Evolutionary conservation across 345 rosid species (phyloP).

Genomic region (Arabidopsis thaliana): TAIR10.1 NC_003076.8:15554001-15554500

Average conservation of each 20-base stretch:
- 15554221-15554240: slow-evolving; percentile 55
- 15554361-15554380: slow-evolving; percentile 63
- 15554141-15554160: slow-evolving; percentile 37
- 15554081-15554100: slow-evolving; percentile 45
- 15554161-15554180: slow-evolving; percentile 41
- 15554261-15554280: slow-evolving; percentile 68
- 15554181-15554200: slow-evolving; percentile 48
- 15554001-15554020: slow-evolving; percentile 92
- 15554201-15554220: slow-evolving; percentile 51
- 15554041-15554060: slow-evolving; percentile 52
- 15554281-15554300: slow-evolving; percentile 46
- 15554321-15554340: slow-evolving; percentile 45
- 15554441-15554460: slow-evolving; percentile 49
- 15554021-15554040: slow-evolving; percentile 63
- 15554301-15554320: slow-evolving; percentile 44
- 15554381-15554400: slow-evolving; percentile 45
- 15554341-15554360: slow-evolving; percentile 85
- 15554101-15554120: slow-evolving; percentile 45
- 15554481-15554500: slow-evolving; percentile 68
- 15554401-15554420: slow-evolving; percentile 81
- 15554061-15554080: slow-evolving; percentile 48
- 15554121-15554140: slow-evolving; percentile 43
- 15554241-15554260: slow-evolving; percentile 92
- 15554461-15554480: slow-evolving; percentile 50
- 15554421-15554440: slow-evolving; percentile 75